Percentiles rank a stretch among this genome's conserved stretches.
Evolutionary conservation across 768 basidiomycete species (phyloP).

Genomic region (Calvatia gigantea): DNA sequence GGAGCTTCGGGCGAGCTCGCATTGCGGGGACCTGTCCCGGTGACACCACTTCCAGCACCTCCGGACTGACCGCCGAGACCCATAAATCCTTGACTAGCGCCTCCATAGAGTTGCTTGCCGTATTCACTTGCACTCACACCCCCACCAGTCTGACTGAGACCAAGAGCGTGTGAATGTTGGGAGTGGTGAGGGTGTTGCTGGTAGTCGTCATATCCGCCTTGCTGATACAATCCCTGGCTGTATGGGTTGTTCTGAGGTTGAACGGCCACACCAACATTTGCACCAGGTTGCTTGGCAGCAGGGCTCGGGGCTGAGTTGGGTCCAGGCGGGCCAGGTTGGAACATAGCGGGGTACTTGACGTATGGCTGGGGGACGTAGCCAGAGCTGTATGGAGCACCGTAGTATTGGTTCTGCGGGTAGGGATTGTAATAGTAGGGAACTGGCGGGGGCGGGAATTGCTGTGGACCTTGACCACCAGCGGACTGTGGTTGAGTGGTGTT

Average conservation of each 20-base stretch:
- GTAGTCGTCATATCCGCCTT: slow-evolving; percentile 41
- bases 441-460: slow-evolving; percentile 68
- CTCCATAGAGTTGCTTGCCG: slow-evolving; percentile 45
- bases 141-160: slow-evolving; percentile 37
- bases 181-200: slow-evolving; percentile 53
- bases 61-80: slow-evolving; percentile 51
- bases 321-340: slow-evolving; percentile 67
- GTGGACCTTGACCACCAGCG: slow-evolving; percentile 57
- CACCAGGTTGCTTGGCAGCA: slow-evolving; percentile 61
- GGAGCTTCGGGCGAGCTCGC: slow-evolving; percentile 66
- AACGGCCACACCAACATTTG: slow-evolving; percentile 43
- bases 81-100: slow-evolving; percentile 58
- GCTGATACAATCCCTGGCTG: slow-evolving; percentile 62
- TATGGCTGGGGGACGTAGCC: slow-evolving; percentile 66
- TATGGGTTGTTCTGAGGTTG: slow-evolving; percentile 56
- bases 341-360: slow-evolving; percentile 76
- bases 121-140: slow-evolving; percentile 36
- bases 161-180: slow-evolving; percentile 44
- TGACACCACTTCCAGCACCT: slow-evolving; percentile 29
- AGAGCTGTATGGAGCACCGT: slow-evolving; percentile 63
- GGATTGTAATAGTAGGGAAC: slow-evolving; percentile 53
- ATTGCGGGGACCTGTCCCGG: slow-evolving; percentile 45
- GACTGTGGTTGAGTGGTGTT: slow-evolving; percentile 55
- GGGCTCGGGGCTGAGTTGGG: slow-evolving; percentile 65
- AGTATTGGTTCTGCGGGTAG: slow-evolving; percentile 73